Conservation (phyloP, 441 rosid species). For the Populus trichocarpa region DNA sequence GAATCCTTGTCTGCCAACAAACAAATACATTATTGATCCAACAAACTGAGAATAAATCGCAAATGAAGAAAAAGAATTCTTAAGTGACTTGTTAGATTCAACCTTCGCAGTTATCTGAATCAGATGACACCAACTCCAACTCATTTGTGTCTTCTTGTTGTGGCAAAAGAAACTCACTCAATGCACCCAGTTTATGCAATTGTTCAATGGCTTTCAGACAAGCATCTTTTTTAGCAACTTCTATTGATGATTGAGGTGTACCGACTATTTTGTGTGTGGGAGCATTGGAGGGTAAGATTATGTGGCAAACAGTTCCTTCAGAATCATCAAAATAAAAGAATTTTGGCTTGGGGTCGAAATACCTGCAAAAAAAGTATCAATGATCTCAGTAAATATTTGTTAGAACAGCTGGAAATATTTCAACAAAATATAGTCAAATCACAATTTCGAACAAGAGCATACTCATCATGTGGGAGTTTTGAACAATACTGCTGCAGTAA, state of each 20-base stretch:
- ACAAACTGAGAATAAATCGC: conserved; percentile 8
- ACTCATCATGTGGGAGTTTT: conserved; percentile 95
- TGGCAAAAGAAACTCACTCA: conserved; percentile 70
- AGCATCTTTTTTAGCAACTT: conserved; percentile 85
- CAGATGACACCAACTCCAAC: conserved; percentile 27
- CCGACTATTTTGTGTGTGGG: conserved; percentile 62
- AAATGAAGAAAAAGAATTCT: conserved; percentile 1
- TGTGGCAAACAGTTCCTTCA: conserved; percentile 70
- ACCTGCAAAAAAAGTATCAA: conserved; percentile 49
- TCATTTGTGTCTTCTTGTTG: conserved; percentile 39
- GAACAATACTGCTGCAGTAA: conserved; percentile 83
- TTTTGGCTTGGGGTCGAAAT: conserved; percentile 75
- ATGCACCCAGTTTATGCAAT: conserved; percentile 80
- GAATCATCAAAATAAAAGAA: conserved; percentile 69
- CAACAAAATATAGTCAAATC: conserved; percentile 8
- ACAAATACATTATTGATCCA: conserved; percentile 15
- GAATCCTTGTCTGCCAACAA: conserved; percentile 49
- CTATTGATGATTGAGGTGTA: conserved; percentile 57
- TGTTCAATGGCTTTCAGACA: conserved; percentile 79
- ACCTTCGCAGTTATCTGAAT: conserved; percentile 56
- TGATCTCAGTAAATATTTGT: conserved; percentile 14
- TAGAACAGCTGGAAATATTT: neutral
- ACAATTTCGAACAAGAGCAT: conserved; percentile 33
- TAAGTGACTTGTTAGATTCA: conserved; percentile 18
- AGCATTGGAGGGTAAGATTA: conserved; percentile 83